Base-by-base conservation (phyloP, 768 basidiomycete genomes). In the Leccinum uliginosum region DNA sequence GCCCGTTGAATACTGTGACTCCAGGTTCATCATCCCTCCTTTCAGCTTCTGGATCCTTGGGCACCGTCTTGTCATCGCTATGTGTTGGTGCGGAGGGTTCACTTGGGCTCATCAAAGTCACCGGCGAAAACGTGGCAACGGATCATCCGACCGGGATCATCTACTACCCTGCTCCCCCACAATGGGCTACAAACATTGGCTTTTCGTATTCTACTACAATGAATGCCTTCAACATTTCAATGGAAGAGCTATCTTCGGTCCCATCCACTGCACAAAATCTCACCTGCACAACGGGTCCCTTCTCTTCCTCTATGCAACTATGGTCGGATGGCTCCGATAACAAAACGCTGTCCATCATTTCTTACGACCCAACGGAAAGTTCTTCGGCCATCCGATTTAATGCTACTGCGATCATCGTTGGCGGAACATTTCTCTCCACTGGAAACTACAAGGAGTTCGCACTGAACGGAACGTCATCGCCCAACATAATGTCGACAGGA, bases 171-270 rank as follows among this genome's bases (percentile, higher is more conserved):
- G 58, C 65, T 23, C 48, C 55, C 19, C 51, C 48, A 14, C 6
- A 19, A 3, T 4, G 12, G 23, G 1, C 2, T 17, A 17, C 2
- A 45, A 29, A 54, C 43, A 14, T 23, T 6, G 55, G 52, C 1
- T 50, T 48, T 27, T 55, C 49, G 12, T 30, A 47, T 40, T 24
- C 53, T 21, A 51, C 54, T 17, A 46, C 34, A 6, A n/a, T 67
- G 11, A 62, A 65, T 26, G 56, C 60, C 27, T 59, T 65, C 49
- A 55, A 62, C 10, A 38, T 67, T 4, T 58, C 63, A 19, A 29
- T 48, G 44, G 62, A 67, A 45, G 11, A 21, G 1, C 53, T 62
- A 14, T 51, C 60, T 9, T 56, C 63, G 0, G 3, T 65, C 17
- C 63, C 59, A 21, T 55, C 53, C 21, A 40, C 57, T 24, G 63